Evolutionary conservation across 805 yeast species (phyloP).

Genomic region (Yarrowia bubula): DNA sequence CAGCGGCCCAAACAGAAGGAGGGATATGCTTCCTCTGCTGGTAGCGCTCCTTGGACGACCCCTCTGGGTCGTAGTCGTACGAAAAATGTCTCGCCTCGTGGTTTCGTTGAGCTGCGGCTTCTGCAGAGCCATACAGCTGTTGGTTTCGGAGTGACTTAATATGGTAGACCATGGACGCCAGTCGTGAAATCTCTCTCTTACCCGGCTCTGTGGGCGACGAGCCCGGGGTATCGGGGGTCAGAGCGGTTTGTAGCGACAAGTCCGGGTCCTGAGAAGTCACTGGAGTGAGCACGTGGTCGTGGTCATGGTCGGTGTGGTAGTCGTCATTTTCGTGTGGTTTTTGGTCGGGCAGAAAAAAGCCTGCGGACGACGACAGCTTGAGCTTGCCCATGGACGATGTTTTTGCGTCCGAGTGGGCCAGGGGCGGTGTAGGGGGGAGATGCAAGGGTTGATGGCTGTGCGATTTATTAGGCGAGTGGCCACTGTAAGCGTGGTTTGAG

Average conservation of each 20-base stretch:
- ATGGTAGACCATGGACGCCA: conserved; percentile 22
- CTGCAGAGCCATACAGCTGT: conserved; percentile 24
- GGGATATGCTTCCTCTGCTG: conserved; percentile 27
- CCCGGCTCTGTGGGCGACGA: background rate
- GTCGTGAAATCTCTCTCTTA: conserved; percentile 10
- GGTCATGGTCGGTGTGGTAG: conserved; percentile 17
- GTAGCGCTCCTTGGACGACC: background rate
- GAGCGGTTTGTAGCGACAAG: background rate
- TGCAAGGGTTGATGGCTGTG: conserved; percentile 7
- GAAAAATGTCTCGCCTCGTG: conserved; percentile 12
- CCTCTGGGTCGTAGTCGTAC: conserved; percentile 23
- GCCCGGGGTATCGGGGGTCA: conserved; percentile 4
- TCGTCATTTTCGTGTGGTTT: background rate
- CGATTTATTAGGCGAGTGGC: background rate
- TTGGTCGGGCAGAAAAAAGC: conserved; percentile 15
- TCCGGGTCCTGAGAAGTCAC: conserved; percentile 21
- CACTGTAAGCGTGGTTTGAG: conserved; percentile 4
- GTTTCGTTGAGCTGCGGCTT: conserved; percentile 18
- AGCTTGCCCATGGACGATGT: conserved; percentile 25
- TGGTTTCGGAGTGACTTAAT: conserved; percentile 23
- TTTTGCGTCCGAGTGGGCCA: conserved; percentile 8
- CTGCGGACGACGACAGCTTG: conserved; percentile 20
- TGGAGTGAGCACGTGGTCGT: conserved; percentile 18
- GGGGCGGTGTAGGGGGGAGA: conserved; percentile 14
- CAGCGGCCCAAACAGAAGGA: conserved; percentile 32